Evolutionary conservation across 352 stramenopile genomes (phyloP).

Genomic region (Phytopythium chamaehyphon): DNA sequence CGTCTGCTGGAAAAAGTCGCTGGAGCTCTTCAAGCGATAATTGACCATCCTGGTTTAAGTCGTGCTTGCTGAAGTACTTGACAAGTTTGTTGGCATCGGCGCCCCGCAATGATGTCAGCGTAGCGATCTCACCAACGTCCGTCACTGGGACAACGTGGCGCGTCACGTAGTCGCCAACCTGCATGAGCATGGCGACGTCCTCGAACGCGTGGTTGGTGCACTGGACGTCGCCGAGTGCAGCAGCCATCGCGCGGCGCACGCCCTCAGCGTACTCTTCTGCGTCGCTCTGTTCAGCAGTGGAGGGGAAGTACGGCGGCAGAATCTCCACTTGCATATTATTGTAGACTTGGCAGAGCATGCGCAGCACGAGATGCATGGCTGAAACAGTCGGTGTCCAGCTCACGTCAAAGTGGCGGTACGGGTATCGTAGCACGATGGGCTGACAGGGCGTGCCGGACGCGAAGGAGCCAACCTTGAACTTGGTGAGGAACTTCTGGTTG

Average conservation of each 20-base stretch:
- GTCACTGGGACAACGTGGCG: slow-evolving; percentile 59
- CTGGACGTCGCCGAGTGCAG: slow-evolving; percentile 28
- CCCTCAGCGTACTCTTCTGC: slow-evolving; percentile 56
- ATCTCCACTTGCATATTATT: slow-evolving; percentile 60
- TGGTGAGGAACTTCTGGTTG: slow-evolving; percentile 61
- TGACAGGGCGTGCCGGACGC: slow-evolving; percentile 50
- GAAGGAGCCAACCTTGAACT: slow-evolving; percentile 77
- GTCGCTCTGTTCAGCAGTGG: slow-evolving; percentile 26
- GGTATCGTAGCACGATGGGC: slow-evolving; percentile 59
- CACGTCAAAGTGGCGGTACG: slow-evolving; percentile 71
- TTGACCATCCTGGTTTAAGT: slow-evolving; percentile 55
- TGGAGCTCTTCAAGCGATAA: slow-evolving; percentile 67
- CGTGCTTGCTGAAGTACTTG: slow-evolving; percentile 47
- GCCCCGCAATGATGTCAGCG: slow-evolving; percentile 37
- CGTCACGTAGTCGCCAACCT: slow-evolving; percentile 48
- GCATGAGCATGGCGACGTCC: slow-evolving; percentile 58
- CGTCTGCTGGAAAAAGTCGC: slow-evolving; percentile 40
- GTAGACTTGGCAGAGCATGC: slow-evolving; percentile 71
- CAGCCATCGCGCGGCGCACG: slow-evolving; percentile 54
- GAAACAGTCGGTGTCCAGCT: slow-evolving; percentile 62
- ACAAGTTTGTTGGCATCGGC: slow-evolving; percentile 48
- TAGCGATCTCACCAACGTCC: slow-evolving; percentile 47
- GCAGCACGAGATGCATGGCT: slow-evolving; percentile 41
- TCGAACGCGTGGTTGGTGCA: slow-evolving; percentile 78
- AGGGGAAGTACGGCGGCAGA: slow-evolving; percentile 49